Conservation (phyloP, 768 basidiomycete genomes). For the Grammothele lineata region DNA sequence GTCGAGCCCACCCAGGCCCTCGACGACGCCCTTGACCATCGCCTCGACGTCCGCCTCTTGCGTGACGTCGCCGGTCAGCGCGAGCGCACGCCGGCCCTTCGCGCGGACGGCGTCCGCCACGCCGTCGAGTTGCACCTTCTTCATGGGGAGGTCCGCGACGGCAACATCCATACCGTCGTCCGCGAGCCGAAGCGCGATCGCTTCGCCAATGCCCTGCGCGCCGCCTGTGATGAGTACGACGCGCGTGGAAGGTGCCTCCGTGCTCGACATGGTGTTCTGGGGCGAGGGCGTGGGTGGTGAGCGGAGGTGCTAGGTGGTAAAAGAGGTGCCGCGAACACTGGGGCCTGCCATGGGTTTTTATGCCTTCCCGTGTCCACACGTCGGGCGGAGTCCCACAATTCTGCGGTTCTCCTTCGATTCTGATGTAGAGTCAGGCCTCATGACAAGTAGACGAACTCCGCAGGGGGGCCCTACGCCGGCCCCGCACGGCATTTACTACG, state of each 20-base stretch:
- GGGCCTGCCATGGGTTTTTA: too few relatives aligned
- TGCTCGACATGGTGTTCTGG: too few relatives aligned
- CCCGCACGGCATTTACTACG: too few relatives aligned
- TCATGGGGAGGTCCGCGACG: slow-evolving; percentile 15
- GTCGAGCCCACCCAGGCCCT: slow-evolving; percentile 40
- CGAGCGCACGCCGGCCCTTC: slow-evolving; percentile 21
- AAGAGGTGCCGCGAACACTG: too few relatives aligned
- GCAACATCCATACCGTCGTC: slow-evolving; percentile 23
- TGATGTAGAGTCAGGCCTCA: too few relatives aligned
- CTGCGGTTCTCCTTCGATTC: too few relatives aligned
- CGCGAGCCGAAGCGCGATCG: slow-evolving; percentile 25
- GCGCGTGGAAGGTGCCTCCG: slow-evolving; percentile 1
- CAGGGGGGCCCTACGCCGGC: too few relatives aligned
- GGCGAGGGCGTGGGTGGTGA: too few relatives aligned
- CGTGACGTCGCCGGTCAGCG: slow-evolving; percentile 36
- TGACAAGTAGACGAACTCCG: too few relatives aligned
- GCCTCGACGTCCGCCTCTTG: slow-evolving; percentile 37
- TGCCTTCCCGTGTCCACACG: too few relatives aligned
- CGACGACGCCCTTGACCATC: slow-evolving; percentile 30
- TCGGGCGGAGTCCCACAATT: too few relatives aligned
- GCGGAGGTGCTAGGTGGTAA: too few relatives aligned
- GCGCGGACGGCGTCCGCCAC: slow-evolving; percentile 16
- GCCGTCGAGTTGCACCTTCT: slow-evolving; percentile 9
- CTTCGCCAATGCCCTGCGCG: slow-evolving; percentile 29
- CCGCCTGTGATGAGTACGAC: slow-evolving; percentile 40